Conservation (phyloP, 2,329 filamentous ascomycete species). For the Fusarium compactum region DNA sequence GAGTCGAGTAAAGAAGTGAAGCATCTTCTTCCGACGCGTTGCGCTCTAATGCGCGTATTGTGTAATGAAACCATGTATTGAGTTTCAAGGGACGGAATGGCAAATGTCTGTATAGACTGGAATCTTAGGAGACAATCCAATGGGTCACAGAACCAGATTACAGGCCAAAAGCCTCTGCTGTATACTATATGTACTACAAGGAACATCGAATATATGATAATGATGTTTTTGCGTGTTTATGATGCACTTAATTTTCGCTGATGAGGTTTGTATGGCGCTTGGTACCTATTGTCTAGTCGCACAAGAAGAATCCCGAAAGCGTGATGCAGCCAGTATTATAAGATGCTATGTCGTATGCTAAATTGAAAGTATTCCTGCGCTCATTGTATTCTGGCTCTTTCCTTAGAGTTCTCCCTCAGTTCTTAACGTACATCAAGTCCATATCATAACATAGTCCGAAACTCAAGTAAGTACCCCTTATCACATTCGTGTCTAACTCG, state of each 20-base stretch:
- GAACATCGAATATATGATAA: slow-evolving; percentile 29
- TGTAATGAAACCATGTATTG: slow-evolving; percentile 17
- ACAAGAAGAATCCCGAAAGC: neutral
- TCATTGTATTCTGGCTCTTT: neutral
- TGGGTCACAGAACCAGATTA: slow-evolving; percentile 22
- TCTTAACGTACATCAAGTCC: neutral
- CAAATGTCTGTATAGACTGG: slow-evolving; percentile 33
- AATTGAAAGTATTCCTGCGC: neutral
- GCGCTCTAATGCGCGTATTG: slow-evolving; percentile 7
- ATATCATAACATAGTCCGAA: neutral
- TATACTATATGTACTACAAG: slow-evolving; percentile 46
- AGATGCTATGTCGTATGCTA: neutral
- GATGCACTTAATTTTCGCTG: neutral
- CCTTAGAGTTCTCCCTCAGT: neutral
- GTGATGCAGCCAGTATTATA: neutral
- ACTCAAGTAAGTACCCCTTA: neutral
- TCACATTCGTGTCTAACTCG: slow-evolving; percentile 7
- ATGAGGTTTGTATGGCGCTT: neutral
- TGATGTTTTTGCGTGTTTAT: slow-evolving; percentile 10
- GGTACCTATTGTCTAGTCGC: neutral
- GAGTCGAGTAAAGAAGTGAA: slow-evolving; percentile 47
- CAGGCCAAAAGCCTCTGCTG: slow-evolving; percentile 30
- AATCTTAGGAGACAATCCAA: slow-evolving; percentile 21
- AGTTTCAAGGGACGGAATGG: slow-evolving; percentile 18
- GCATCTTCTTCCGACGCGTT: neutral